Evolutionary conservation across 1,139 yeast species (phyloP).

Genomic region (Geotrichum restrictum): DNA sequence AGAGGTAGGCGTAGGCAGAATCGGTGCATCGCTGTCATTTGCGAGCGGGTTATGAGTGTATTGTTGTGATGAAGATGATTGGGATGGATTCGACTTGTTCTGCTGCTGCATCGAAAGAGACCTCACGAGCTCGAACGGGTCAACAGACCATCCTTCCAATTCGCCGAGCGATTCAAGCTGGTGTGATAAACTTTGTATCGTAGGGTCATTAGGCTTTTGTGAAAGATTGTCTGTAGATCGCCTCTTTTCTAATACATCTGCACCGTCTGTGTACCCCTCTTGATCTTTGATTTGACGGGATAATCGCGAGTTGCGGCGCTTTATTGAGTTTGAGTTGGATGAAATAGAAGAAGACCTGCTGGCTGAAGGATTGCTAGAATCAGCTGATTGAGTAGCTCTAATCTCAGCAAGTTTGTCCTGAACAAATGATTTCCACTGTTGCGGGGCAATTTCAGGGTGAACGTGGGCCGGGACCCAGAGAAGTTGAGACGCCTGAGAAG

Average conservation of each 20-base stretch:
- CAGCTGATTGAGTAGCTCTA: slow-evolving; percentile 42
- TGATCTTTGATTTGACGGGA: slow-evolving; percentile 39
- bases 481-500: slow-evolving; percentile 35
- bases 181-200: slow-evolving; percentile 30
- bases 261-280: slow-evolving; percentile 41
- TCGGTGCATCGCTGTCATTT: slow-evolving; percentile 33
- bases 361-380: slow-evolving; percentile 5
- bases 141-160: slow-evolving; percentile 36
- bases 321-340: slow-evolving; percentile 20
- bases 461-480: slow-evolving; percentile 94
- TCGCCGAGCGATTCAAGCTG: slow-evolving; percentile 36
- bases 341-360: slow-evolving; percentile 3
- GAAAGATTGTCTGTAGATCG: slow-evolving; percentile 26
- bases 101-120: slow-evolving; percentile 24
- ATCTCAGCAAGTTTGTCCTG: slow-evolving; percentile 75
- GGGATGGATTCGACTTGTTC: slow-evolving; percentile 19
- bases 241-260: slow-evolving; percentile 38
- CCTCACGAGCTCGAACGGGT: slow-evolving; percentile 35
- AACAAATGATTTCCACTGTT: slow-evolving; percentile 78
- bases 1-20: slow-evolving; percentile 31
- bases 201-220: slow-evolving; percentile 27
- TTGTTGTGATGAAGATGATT: neutral
- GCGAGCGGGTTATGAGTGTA: slow-evolving; percentile 19
- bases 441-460: slow-evolving; percentile 93
- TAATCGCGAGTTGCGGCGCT: slow-evolving; percentile 38